Evolutionary conservation across 768 basidiomycete species (phyloP), one percentile per base, ranked within the genome.

Genomic region (Roridomyces roridus): DNA sequence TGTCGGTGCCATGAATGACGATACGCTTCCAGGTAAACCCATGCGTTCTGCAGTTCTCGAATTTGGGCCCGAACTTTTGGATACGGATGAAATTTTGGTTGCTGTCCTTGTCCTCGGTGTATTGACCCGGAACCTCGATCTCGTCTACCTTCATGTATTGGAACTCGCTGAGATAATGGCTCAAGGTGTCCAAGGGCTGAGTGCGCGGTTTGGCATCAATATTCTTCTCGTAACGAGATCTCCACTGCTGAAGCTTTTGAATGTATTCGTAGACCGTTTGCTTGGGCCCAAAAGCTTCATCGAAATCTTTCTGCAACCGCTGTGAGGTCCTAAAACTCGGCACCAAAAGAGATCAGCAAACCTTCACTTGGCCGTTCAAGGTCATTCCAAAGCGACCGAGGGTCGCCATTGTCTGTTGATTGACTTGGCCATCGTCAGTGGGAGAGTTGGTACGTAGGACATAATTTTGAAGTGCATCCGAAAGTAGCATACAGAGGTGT

Each of bases 81-180:
- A 99, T 94, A 60, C 91, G 85, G 55, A 92, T 82, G 65, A 98
- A 97, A 63, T 91, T 89, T 64, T 91, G 89, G 68, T 94, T 94
- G 65, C 82, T 92, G 71, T 99, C 96, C 71, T 96, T 94, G 68
- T 98, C 95, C 95, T 98, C 93, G 0, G 94, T 91, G 70, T 99
- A 99, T 72, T 99, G 97, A 7, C 97, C 97, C n/a, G 96, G 96
- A 46, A 99, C 86, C 68, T 99, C 96, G 35, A 99, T 92, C 61
- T 99, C 96, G 61, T 98, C 97, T 46, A 96, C 94, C 70, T 95
- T 97, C 67, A 87, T 88, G 72, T 98, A 95, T 64, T 98, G 96
- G 80, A 98, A 99, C 72, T 98, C 97, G 7, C 93, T 91, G 65
- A 99, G 78, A 74, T 95, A 97, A 72, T 96, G 94, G 62, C 93